These are phyloP conservation scores for Nasturtium officinale DNA, from an alignment of 345 rosid genomes.

Conservation along the genomic window DNA sequence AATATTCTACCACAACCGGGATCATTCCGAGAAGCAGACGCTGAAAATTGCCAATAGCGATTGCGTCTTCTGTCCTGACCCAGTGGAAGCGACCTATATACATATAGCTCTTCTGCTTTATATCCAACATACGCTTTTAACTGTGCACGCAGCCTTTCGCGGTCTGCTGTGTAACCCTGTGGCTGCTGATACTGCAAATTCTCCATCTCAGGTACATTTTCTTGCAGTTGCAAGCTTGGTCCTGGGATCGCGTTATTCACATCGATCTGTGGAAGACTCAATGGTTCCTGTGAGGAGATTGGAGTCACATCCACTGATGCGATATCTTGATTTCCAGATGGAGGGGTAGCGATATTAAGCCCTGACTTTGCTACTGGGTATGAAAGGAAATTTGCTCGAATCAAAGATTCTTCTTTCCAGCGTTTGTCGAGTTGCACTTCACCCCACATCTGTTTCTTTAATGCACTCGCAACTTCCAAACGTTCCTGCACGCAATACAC, in stretches of 20 bases:
- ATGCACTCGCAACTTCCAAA: conserved; percentile 79
- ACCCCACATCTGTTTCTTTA: conserved; percentile 93
- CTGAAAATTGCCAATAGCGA: conserved; percentile 83
- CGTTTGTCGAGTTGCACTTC: conserved; percentile 93
- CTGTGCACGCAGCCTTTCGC: conserved; percentile 70
- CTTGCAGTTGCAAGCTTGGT: conserved; percentile 60
- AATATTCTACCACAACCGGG: conserved; percentile 90
- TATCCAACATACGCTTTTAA: conserved; percentile 74
- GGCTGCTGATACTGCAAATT: conserved; percentile 61
- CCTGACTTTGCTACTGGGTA: conserved; percentile 53
- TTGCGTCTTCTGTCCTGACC: conserved; percentile 92
- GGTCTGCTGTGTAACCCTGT: conserved; percentile 62
- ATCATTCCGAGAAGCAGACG: conserved; percentile 70
- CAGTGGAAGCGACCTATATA: conserved; percentile 77
- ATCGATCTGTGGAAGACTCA: conserved; percentile 47
- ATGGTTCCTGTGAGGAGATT: conserved; percentile 50
- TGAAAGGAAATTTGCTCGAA: conserved; percentile 52
- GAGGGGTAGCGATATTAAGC: conserved; percentile 41
- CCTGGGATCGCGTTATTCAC: conserved; percentile 45
- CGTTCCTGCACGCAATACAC: conserved; percentile 67
- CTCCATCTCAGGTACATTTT: conserved; percentile 55
- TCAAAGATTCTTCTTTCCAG: conserved; percentile 71
- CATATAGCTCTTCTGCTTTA: conserved; percentile 80
- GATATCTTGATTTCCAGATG: conserved; percentile 55
- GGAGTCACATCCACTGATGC: conserved; percentile 46